Base-by-base conservation (phyloP, 805 yeast genomes). In the Wickerhamomyces subpelliculosus region DNA sequence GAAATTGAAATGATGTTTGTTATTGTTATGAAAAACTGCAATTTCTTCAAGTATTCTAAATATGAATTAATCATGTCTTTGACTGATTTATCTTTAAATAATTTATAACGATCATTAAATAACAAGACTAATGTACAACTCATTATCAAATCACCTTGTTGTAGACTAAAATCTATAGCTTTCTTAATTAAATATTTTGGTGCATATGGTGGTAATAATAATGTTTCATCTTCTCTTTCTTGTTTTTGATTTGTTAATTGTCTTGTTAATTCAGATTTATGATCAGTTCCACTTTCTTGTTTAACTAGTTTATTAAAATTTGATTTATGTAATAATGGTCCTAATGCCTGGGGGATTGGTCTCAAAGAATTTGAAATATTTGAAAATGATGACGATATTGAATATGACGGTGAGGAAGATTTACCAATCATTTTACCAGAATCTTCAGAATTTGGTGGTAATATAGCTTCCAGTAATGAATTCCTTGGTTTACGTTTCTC, bases 131-230 rank as follows among this genome's bases (percentile, higher is more conserved):
- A 46, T 0, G 82, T 68, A 5, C 83, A 70, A 43, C 80, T 67
- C 68, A 78, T 63, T 12, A 79, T 61, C 14, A 80, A 49, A 52
- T 84, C 87, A 1, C 90, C 90, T 46, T 79, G 83, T 8, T 57
- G 56, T 5, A 72, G 54, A 31, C 81, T 72, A 57, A 73, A 79
- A 18, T 68, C 68, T n/a, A 75, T 57, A 0, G 78, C 75, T 45
- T 74, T 64, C 34, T 60, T 49, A 10, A 84, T 62, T 40, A 84
- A 54, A 34, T 55, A 60, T 8, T 64, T 58, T 3, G 82, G 72
- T 14, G 67, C 63, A 84, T 88, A 84, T 0, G 89, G 86, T n/a
- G 57, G 58, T 1, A 51, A 21, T 6, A 42, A 31, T 21, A 32
- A 44, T 19, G 27, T 23, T 14, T 27, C 24, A 25, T 16, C 33